phyloP scores from a whole-genome alignment of 306 rosid genomes.

The Ammopiptanthus mongolicus region DNA sequence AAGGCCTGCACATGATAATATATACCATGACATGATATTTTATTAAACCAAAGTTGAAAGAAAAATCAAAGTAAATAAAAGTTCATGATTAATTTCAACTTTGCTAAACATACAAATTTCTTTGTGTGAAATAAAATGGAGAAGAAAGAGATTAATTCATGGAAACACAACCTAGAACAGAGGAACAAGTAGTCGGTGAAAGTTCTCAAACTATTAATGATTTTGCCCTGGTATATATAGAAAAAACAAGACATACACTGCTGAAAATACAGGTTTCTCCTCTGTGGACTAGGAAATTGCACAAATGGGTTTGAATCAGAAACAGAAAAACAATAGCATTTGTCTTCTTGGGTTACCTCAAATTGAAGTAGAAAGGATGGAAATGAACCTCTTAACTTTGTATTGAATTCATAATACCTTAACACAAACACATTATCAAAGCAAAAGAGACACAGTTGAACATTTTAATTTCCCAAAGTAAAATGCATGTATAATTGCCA shows the following conservation, averaged over 20 bases:
- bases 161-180: not conserved
- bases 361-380: not conserved
- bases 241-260: not conserved
- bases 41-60: not conserved
- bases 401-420: not conserved
- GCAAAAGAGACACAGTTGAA: not conserved
- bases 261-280: not conserved
- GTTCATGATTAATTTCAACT: not conserved
- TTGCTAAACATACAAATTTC: not conserved
- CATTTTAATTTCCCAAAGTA: not conserved
- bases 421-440: not conserved
- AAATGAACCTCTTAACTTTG: not conserved
- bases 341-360: not conserved
- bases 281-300: slow-evolving; percentile 1
- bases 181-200: not conserved
- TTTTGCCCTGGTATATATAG: not conserved
- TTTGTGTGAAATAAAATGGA: not conserved
- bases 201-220: not conserved
- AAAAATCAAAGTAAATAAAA: not conserved
- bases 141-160: not conserved
- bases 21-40: not conserved
- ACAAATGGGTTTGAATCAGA: not conserved
- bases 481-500: not conserved
- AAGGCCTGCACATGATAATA: slow-evolving; percentile 45
- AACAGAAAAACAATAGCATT: not conserved